These are phyloP conservation scores for Umbilicus rupestris DNA, from an alignment of 164 flowering plant genomes.

Conservation along the genomic window DNA sequence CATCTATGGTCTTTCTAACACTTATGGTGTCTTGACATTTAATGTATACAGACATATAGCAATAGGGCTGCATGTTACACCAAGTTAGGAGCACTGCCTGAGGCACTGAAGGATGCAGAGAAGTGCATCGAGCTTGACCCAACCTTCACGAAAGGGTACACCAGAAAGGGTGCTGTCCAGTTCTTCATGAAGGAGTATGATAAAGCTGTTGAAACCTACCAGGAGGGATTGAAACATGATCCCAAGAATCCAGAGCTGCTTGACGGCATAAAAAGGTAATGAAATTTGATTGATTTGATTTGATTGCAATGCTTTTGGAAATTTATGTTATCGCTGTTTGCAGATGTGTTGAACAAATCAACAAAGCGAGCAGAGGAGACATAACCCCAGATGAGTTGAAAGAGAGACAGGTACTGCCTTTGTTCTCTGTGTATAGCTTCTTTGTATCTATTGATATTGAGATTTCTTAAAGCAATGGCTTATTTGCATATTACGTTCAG, in stretches of 20 bases:
- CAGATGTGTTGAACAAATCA: conserved; percentile 88
- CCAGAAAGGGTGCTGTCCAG: conserved; percentile 85
- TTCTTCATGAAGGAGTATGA: conserved; percentile 97
- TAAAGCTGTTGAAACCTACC: conserved; percentile 30
- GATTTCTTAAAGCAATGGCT: neutral
- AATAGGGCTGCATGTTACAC: conserved; percentile 84
- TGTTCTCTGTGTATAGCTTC: neutral
- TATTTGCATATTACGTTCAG: conserved; percentile 24
- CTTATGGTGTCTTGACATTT: neutral
- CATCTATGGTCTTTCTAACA: neutral
- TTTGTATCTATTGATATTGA: neutral
- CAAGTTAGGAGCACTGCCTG: conserved; percentile 10
- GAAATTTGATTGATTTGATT: neutral
- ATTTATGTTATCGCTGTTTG: conserved; percentile 6
- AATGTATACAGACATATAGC: conserved; percentile 61
- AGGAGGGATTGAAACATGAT: conserved; percentile 9
- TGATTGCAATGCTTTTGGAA: neutral
- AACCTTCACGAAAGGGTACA: conserved; percentile 83
- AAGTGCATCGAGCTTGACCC: conserved; percentile 42
- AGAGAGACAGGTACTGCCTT: conserved; percentile 72
- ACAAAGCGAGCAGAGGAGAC: conserved; percentile 87
- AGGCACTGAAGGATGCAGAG: conserved; percentile 10
- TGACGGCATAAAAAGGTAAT: conserved; percentile 6
- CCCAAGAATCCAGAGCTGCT: conserved; percentile 8
- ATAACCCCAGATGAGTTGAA: conserved; percentile 80